Evolutionary conservation across 1,139 yeast species (phyloP).

Genomic region (Taiozyma sp.): DNA sequence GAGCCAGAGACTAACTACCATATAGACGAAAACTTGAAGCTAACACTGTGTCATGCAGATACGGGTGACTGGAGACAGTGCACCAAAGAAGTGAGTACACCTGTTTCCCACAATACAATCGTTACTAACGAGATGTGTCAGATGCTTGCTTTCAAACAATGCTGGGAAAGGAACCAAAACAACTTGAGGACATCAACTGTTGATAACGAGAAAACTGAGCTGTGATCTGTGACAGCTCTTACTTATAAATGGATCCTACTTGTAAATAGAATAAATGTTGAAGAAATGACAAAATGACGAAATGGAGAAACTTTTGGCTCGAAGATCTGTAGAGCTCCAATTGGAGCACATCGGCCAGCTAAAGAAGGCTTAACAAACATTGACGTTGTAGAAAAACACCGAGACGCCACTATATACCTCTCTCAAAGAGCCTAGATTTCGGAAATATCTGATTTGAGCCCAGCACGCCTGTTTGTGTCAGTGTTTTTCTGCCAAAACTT

Average conservation of each 20-base stretch:
- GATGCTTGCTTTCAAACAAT: constrained; percentile 53
- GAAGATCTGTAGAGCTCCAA: background rate
- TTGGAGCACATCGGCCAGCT: background rate
- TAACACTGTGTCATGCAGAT: constrained; percentile 76
- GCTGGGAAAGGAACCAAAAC: constrained; percentile 57
- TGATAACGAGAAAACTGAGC: constrained; percentile 6
- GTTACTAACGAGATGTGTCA: constrained; percentile 11
- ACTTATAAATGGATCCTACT: background rate
- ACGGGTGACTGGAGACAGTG: constrained; percentile 80
- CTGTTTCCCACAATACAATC: no score
- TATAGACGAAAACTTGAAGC: constrained; percentile 52
- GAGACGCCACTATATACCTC: background rate
- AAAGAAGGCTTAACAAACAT: no score
- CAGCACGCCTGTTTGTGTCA: background rate
- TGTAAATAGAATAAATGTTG: background rate
- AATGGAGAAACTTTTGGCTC: background rate
- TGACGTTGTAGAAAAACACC: background rate
- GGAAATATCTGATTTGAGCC: background rate
- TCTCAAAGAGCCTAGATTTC: background rate
- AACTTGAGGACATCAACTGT: constrained; percentile 40
- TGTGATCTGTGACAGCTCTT: background rate
- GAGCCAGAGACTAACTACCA: background rate
- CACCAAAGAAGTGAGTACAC: constrained; percentile 43
- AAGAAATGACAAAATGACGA: background rate
- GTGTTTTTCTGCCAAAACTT: background rate